Percentiles rank a stretch among this genome's conserved stretches.
Evolutionary conservation across 208 protist genomes (phyloP).

Genomic region (Leishmania gerbilli): DNA sequence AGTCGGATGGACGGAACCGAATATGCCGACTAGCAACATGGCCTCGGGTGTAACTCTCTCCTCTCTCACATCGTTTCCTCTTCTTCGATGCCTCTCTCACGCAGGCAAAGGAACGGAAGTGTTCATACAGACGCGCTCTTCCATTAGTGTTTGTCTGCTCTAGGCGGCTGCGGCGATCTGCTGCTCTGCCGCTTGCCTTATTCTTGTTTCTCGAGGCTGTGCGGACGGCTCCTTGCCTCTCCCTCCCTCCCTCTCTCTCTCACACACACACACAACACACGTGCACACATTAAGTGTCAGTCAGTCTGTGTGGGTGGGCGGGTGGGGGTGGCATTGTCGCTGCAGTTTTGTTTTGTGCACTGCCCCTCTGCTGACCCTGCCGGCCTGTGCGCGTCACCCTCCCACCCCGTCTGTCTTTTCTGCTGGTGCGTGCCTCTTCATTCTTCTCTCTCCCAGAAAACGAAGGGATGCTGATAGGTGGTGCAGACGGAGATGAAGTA

Average conservation of each 20-base stretch:
- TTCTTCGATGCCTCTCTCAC: slow-evolving; percentile 5
- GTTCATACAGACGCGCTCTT: neutral
- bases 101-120: neutral
- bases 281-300: neutral
- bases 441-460: neutral
- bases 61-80: neutral
- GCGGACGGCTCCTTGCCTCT: neutral
- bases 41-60: neutral
- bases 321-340: neutral
- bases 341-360: neutral
- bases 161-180: neutral
- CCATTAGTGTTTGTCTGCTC: neutral
- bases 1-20: neutral
- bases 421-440: neutral
- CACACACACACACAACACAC: too few species aligned
- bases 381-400: neutral
- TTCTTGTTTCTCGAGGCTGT: neutral
- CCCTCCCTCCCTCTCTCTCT: too few species aligned
- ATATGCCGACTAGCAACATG: neutral
- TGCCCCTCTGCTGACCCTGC: neutral
- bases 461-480: neutral
- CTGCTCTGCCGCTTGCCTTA: neutral
- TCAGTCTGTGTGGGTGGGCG: neutral
- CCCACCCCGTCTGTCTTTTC: neutral
- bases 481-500: neutral